Conservation (phyloP, 2,329 filamentous ascomycete species). For the Colletotrichum graminicola region DNA sequence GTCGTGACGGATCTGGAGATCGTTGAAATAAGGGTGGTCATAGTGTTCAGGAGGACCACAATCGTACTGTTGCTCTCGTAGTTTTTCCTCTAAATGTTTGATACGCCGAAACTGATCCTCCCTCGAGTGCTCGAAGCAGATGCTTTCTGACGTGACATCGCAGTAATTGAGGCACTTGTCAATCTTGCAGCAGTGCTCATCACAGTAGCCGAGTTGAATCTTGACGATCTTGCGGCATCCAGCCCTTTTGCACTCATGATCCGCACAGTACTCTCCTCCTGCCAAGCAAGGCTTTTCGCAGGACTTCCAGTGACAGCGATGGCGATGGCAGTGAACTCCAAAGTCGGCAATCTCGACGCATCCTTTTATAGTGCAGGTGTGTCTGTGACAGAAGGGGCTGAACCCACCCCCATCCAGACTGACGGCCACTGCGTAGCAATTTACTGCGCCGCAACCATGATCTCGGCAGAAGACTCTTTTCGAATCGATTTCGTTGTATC, state of each 20-base stretch:
- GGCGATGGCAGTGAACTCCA: conserved; percentile 15
- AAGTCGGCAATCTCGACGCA: conserved; percentile 26
- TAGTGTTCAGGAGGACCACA: not conserved
- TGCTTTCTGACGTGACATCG: conserved; percentile 24
- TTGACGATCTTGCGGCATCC: conserved; percentile 18
- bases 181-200: conserved; percentile 38
- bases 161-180: conserved; percentile 34
- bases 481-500: conserved; percentile 27
- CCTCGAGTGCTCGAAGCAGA: conserved; percentile 37
- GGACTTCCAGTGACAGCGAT: conserved; percentile 27
- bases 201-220: conserved; percentile 29
- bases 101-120: conserved; percentile 24
- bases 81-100: conserved; percentile 28
- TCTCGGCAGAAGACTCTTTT: conserved; percentile 33
- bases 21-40: conserved; percentile 16
- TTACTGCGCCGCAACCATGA: conserved; percentile 24
- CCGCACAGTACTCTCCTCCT: conserved; percentile 22
- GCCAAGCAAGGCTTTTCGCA: conserved; percentile 22
- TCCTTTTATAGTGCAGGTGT: conserved; percentile 29
- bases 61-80: conserved; percentile 8
- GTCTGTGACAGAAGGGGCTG: conserved; percentile 29
- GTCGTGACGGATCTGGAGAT: conserved; percentile 29
- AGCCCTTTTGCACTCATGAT: conserved; percentile 32
- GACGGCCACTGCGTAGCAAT: conserved; percentile 32
- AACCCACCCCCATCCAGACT: conserved; percentile 17